Conservation (phyloP, 1,139 yeast genomes). For the Yamadazyma kanchanaburiensis region DNA sequence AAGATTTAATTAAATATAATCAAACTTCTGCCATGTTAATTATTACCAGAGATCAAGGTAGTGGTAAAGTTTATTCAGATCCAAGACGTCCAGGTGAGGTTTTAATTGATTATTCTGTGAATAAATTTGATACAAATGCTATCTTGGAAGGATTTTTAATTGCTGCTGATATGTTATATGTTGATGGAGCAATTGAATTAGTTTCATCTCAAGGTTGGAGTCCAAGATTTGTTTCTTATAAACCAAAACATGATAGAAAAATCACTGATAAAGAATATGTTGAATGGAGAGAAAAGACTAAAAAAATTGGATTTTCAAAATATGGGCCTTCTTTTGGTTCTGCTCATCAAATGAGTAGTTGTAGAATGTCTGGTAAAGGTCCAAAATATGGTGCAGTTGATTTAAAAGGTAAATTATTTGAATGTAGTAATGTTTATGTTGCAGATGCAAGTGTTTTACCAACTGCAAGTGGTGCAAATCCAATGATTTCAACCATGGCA, state of each 20-base stretch:
- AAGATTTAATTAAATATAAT: slow-evolving; percentile 36
- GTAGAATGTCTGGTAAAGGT: slow-evolving; percentile 52
- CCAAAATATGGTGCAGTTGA: slow-evolving; percentile 51
- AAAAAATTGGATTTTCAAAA: slow-evolving; percentile 23
- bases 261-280: slow-evolving; percentile 46
- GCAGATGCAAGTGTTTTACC: slow-evolving; percentile 60
- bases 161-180: slow-evolving; percentile 46
- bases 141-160: slow-evolving; percentile 37
- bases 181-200: slow-evolving; percentile 51
- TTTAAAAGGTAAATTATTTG: slow-evolving; percentile 47
- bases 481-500: slow-evolving; percentile 46
- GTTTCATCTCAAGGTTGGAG: slow-evolving; percentile 34
- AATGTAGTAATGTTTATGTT: slow-evolving; percentile 50
- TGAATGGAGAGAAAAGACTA: slow-evolving; percentile 37
- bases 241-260: slow-evolving; percentile 39
- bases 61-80: slow-evolving; percentile 40
- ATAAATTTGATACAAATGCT: slow-evolving; percentile 43
- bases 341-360: slow-evolving; percentile 62
- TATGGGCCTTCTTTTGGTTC: slow-evolving; percentile 42
- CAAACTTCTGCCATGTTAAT: slow-evolving; percentile 41
- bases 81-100: slow-evolving; percentile 34
- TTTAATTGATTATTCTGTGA: slow-evolving; percentile 38
- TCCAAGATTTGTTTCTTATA: slow-evolving; percentile 37
- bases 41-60: slow-evolving; percentile 46
- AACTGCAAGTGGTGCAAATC: slow-evolving; percentile 59